Evolutionary conservation across 2,329 filamentous ascomycete species (phyloP).

Genomic region (Fusarium sp.): DNA sequence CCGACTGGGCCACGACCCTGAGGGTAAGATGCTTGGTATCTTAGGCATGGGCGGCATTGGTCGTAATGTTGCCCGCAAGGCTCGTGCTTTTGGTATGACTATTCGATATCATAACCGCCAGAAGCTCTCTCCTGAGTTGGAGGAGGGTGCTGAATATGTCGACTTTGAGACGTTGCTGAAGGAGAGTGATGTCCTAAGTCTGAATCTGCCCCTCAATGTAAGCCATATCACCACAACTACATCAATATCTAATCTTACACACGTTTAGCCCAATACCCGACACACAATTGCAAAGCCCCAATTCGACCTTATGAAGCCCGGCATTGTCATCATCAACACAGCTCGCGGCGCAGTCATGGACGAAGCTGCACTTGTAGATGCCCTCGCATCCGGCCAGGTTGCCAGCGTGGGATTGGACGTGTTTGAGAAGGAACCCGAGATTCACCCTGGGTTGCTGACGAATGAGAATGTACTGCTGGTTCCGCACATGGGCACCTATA

Average conservation of each 20-base stretch:
- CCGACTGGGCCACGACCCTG: conserved; percentile 78
- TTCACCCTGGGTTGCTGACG: conserved; percentile 77
- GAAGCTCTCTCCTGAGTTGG: conserved; percentile 65
- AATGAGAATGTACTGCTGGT: conserved; percentile 81
- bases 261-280: conserved; percentile 67
- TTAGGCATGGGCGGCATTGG: conserved; percentile 91
- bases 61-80: conserved; percentile 79
- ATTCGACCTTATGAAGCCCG: conserved; percentile 82
- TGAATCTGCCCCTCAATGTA: conserved; percentile 86
- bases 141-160: conserved; percentile 73
- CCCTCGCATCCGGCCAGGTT: conserved; percentile 77
- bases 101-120: conserved; percentile 81
- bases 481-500: conserved; percentile 90
- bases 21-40: conserved; percentile 83
- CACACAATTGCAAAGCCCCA: conserved; percentile 80
- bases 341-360: conserved; percentile 86
- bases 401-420: conserved; percentile 81
- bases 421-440: conserved; percentile 82
- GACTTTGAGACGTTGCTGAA: conserved; percentile 78
- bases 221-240: conserved; percentile 48
- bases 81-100: conserved; percentile 79
- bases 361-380: conserved; percentile 81
- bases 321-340: conserved; percentile 83
- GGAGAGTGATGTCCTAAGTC: conserved; percentile 79
- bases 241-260: not conserved